Evolutionary conservation across 129 eudicot species (phyloP).

Genomic region (Smallanthus sonchifolius): DNA sequence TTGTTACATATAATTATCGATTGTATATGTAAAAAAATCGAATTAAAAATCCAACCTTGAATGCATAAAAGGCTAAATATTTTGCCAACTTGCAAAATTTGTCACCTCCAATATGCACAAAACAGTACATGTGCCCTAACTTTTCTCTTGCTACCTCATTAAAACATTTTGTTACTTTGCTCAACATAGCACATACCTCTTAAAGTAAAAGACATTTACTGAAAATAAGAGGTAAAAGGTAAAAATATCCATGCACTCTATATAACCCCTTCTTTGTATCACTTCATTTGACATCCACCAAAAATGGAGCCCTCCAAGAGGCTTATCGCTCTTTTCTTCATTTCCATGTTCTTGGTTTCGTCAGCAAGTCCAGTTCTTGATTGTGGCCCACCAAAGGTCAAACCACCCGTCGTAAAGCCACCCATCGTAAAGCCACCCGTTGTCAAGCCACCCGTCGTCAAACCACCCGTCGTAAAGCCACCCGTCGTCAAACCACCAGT

Average conservation of each 20-base stretch:
- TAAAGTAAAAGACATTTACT: background rate
- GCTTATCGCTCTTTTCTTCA: slow-evolving; percentile 56
- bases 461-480: background rate
- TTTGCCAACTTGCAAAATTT: slow-evolving; percentile 37
- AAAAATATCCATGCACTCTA: slow-evolving; percentile 21
- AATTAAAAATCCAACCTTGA: background rate
- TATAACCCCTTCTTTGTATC: slow-evolving; percentile 22
- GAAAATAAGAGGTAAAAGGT: background rate
- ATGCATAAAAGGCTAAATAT: slow-evolving; percentile 24
- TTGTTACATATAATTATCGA: background rate
- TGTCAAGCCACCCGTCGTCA: background rate
- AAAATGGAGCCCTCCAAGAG: slow-evolving; percentile 46
- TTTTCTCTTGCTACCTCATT: slow-evolving; percentile 24
- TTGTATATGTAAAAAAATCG: background rate
- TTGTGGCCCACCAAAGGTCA: slow-evolving; percentile 31
- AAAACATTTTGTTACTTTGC: slow-evolving; percentile 27
- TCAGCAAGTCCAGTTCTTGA: slow-evolving; percentile 47
- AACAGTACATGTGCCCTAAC: slow-evolving; percentile 37
- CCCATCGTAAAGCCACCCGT: background rate
- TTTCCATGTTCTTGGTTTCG: slow-evolving; percentile 57
- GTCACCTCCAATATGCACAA: slow-evolving; percentile 42
- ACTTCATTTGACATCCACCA: slow-evolving; percentile 15
- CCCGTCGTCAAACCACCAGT: slow-evolving; percentile 3
- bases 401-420: background rate
- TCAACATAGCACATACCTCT: background rate